Evolutionary conservation across 1,284 basidiomycete genomes (phyloP).

Genomic region (Rhodotorula sp.): DNA sequence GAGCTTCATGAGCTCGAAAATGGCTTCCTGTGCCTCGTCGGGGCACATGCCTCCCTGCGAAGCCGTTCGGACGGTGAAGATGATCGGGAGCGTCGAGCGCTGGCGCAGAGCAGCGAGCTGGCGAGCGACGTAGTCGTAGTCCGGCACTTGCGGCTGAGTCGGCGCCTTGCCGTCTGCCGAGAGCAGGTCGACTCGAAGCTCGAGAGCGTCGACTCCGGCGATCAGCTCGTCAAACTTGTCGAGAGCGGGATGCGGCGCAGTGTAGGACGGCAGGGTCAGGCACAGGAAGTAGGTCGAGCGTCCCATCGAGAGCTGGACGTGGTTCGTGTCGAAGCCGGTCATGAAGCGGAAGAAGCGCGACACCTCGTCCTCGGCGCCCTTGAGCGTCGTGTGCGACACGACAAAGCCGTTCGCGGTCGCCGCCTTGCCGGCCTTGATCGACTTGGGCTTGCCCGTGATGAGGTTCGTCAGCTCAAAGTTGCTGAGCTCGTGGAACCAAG

Average conservation of each 20-base stretch:
- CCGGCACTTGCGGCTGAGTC: constrained; percentile 62
- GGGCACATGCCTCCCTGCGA: constrained; percentile 93
- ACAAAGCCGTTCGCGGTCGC: constrained; percentile 37
- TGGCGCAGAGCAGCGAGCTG: constrained; percentile 81
- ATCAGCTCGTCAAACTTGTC: constrained; percentile 49
- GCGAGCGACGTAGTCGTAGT: constrained; percentile 69
- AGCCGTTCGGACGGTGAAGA: constrained; percentile 85
- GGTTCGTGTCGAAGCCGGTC: constrained; percentile 66
- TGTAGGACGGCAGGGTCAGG: constrained; percentile 86
- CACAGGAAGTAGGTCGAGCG: constrained; percentile 85
- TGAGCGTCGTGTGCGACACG: constrained; percentile 43
- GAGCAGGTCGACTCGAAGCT: constrained; percentile 89
- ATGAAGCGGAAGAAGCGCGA: constrained; percentile 83
- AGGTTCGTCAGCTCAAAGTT: constrained; percentile 83
- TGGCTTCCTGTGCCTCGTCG: constrained; percentile 69
- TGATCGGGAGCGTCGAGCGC: constrained; percentile 76
- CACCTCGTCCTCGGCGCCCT: constrained; percentile 46
- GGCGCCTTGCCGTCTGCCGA: constrained; percentile 56
- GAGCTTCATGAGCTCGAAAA: constrained; percentile 73
- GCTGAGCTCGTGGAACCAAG: constrained; percentile 85
- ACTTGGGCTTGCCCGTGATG: constrained; percentile 52
- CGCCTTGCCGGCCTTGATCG: constrained; percentile 23
- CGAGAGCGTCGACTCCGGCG: constrained; percentile 81
- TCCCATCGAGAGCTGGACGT: constrained; percentile 56
- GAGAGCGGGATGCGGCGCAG: constrained; percentile 66